Evolutionary conservation across 257 asterid species (phyloP), one percentile per base, ranked within the genome.

Genomic region (Capsicum baccatum): DNA sequence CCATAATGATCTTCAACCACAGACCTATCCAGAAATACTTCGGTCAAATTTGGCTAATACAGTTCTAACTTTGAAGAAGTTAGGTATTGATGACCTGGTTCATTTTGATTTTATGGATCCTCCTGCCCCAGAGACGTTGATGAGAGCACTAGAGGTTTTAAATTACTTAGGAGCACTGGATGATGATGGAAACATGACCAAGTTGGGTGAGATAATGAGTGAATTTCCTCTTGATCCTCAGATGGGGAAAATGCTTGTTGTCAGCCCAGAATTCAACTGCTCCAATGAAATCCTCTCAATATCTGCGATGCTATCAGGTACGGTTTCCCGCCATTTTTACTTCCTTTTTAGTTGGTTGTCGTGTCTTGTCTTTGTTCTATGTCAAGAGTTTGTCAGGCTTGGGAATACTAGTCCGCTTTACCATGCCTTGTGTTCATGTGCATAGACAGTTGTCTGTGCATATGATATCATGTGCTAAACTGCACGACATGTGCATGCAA

Each of bases 61-160:
- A 0, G 99, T 97, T 79, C 92, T 97, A 42, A 95, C 98, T 59
- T 86, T 96, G 90, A 96, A 94, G 89, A 96, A 96, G 84, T 89
- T 96, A 67, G 99, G 98, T 9, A 96, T 96, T 50, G 98, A 94
- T 69, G 98, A 96, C 85, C 89, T 96, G 76, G 98, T 94, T 59
- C 98, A 96, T 90, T 96, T 96, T 85, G 99, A 97, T 91, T 97
- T 95, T 83, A 97, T 95, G 99, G 99, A 97, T 80, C 98, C 99
- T 47, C 99, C 99, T 52, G 98, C 98, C 44, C 99, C 99, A 4
- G 99, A 95, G 91, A 93, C 99, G 9, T 92, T 95, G 73, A 92
- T 94, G 98, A 92, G 98, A 85, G 99, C 99, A 37, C 85, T 97
- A 86, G 99, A 94, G 90, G 99, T 95, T 67, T 87, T 97, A 93